Evolutionary conservation across 306 rosid species (phyloP).

Genomic region (Lagenaria siceraria): DNA sequence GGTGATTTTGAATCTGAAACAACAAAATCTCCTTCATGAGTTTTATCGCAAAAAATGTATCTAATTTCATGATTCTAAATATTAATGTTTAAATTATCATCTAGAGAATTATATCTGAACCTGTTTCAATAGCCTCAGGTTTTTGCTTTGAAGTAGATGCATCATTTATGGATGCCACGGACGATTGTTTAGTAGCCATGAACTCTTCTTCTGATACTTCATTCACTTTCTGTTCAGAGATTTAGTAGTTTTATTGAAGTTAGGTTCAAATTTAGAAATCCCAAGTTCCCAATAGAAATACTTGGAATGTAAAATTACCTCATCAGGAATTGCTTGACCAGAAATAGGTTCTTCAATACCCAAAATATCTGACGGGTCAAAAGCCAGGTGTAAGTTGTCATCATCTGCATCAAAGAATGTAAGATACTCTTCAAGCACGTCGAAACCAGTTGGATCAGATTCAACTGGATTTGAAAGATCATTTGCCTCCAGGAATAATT

Average conservation of each 20-base stretch:
- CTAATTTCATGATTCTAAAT: background rate
- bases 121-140: slow-evolving; percentile 14
- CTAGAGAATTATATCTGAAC: slow-evolving; percentile 27
- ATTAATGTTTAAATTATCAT: background rate
- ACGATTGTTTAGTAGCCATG: slow-evolving; percentile 17
- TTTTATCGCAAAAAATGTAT: background rate
- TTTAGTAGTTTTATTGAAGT: background rate
- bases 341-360: slow-evolving; percentile 27
- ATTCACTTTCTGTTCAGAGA: slow-evolving; percentile 29
- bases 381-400: slow-evolving; percentile 26
- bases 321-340: slow-evolving; percentile 16
- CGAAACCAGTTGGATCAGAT: slow-evolving; percentile 25
- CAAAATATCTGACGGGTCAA: slow-evolving; percentile 33
- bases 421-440: slow-evolving; percentile 50
- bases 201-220: slow-evolving; percentile 20
- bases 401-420: slow-evolving; percentile 39
- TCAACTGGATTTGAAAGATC: slow-evolving; percentile 37
- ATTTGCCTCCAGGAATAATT: slow-evolving; percentile 47
- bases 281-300: background rate
- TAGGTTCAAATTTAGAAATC: background rate
- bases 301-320: slow-evolving; percentile 24
- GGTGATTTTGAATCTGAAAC: slow-evolving; percentile 33
- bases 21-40: background rate
- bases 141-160: slow-evolving; percentile 34
- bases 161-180: slow-evolving; percentile 19